phyloP scores from a whole-genome alignment of 2,329 filamentous ascomycete genomes.

The Dactylonectria estremocensis region DNA sequence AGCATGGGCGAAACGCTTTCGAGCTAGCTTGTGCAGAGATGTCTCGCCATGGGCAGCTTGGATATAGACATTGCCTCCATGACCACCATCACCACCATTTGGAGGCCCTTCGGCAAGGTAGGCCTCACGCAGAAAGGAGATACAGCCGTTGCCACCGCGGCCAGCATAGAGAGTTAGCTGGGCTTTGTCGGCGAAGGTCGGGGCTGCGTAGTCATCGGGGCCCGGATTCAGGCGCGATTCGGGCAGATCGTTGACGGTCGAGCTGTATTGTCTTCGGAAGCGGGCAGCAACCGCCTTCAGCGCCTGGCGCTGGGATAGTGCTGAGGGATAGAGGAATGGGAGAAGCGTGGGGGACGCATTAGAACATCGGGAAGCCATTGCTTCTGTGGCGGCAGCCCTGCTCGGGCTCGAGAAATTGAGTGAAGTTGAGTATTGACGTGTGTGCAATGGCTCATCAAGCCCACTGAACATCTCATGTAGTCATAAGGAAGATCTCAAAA shows the following conservation, averaged over 20 bases:
- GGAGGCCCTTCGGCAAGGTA: conserved; percentile 90
- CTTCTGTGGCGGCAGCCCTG: conserved; percentile 6
- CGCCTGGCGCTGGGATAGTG: conserved; percentile 51
- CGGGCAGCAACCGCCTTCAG: conserved; percentile 24
- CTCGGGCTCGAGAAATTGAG: conserved; percentile 3
- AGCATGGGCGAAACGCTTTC: conserved; percentile 81
- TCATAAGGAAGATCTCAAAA: conserved; percentile 17
- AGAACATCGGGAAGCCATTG: conserved; percentile 50
- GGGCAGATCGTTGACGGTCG: conserved; percentile 56
- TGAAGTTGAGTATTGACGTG: background rate
- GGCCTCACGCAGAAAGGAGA: conserved; percentile 93
- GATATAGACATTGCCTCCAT: conserved; percentile 93
- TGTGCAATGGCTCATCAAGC: conserved; percentile 1
- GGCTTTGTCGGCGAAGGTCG: conserved; percentile 91
- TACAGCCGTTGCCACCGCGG: conserved; percentile 89
- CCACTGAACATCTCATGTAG: background rate
- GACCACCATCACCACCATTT: conserved; percentile 95
- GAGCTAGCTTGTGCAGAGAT: conserved; percentile 90
- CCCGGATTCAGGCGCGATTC: conserved; percentile 81
- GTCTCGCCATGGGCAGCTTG: conserved; percentile 94
- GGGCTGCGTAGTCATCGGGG: conserved; percentile 86
- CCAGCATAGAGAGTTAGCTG: conserved; percentile 84
- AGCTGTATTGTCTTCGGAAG: conserved; percentile 44
- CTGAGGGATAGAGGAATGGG: conserved; percentile 66
- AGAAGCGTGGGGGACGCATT: conserved; percentile 45